Evolutionary conservation across 768 basidiomycete species (phyloP).

Genomic region (Peribolospora kevripleyi): DNA sequence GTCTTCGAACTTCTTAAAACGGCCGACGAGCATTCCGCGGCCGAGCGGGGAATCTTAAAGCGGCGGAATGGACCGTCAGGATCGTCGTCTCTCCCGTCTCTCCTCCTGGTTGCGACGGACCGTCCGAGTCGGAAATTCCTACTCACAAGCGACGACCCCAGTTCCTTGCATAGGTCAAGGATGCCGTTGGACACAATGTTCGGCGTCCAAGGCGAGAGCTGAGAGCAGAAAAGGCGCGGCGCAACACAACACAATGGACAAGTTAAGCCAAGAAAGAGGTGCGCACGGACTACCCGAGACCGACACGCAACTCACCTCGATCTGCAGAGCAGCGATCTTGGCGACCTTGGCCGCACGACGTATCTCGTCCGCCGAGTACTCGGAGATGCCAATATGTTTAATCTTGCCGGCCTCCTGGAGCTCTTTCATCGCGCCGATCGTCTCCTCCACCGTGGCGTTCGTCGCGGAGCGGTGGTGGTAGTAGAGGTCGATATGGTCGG

Average conservation of each 20-base stretch:
- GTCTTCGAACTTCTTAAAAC: background rate
- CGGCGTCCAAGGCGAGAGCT: background rate
- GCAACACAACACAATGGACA: too few species aligned
- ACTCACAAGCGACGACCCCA: constrained; percentile 14
- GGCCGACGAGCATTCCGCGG: too few species aligned
- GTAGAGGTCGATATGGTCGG: background rate
- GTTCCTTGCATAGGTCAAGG: constrained; percentile 13
- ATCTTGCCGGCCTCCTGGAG: background rate
- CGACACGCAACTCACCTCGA: background rate
- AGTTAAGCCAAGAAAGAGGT: too few species aligned
- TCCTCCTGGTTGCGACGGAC: too few species aligned
- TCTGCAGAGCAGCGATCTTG: background rate
- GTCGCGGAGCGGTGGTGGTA: background rate
- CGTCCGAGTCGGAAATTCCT: too few species aligned
- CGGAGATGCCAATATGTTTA: background rate
- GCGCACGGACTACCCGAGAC: too few species aligned
- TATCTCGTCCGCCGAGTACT: background rate
- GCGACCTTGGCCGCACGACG: background rate
- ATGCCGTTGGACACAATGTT: constrained; percentile 8
- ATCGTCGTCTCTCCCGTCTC: too few species aligned
- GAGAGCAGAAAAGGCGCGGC: background rate
- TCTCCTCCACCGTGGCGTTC: background rate
- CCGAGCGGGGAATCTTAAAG: too few species aligned
- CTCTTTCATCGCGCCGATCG: background rate
- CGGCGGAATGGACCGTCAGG: too few species aligned